Base-by-base conservation (phyloP, 805 yeast species). In the Starmera dryadoides region DNA sequence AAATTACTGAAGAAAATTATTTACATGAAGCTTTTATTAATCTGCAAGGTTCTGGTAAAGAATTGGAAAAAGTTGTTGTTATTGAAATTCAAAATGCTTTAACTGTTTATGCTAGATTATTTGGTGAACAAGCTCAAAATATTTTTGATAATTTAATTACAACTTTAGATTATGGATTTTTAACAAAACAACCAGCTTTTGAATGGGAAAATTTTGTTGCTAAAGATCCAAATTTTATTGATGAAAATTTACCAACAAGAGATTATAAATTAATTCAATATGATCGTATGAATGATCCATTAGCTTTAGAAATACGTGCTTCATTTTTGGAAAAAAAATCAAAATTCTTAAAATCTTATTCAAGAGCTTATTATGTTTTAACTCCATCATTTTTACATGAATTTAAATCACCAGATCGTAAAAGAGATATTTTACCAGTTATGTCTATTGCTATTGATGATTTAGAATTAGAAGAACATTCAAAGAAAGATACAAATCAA, bases 351-450 rank as follows among this genome's bases (percentile, higher is more conserved):
- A 89, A 89, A 66, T 82, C 91, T n/a, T 93, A 88, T 61, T 77
- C 95, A 4, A 74, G 79, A 45, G 95, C 93, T 4, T 93, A 84
- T 79, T 93, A 87, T 56, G 96, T 91, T 16, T 68, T 91, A 48
- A 88, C 98, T 3, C 84, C 96, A 41, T 79, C 80, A 41, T 88
- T 77, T 53, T 65, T 91, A 40, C 98, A 93, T 58, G 98, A 91
- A 63, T 86, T 91, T 64, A 89, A 88, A 64, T 62, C 87, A 1
- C 61, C 78, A 4, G 96, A 89, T 59, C 73, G 95, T 40, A 83
- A 79, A 53, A 83, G 76, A 54, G 96, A 88, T 58, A 75, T 85
- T 38, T 55, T 70, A 14, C 97, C 97, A 2, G 79, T 85, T 19
- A 81, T 85, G 85, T 87, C 96, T 0, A 62, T 89, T 39, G 69